Base-by-base conservation (phyloP, 164 flowering plant genomes). In the Vitis rotundifolia region DNA sequence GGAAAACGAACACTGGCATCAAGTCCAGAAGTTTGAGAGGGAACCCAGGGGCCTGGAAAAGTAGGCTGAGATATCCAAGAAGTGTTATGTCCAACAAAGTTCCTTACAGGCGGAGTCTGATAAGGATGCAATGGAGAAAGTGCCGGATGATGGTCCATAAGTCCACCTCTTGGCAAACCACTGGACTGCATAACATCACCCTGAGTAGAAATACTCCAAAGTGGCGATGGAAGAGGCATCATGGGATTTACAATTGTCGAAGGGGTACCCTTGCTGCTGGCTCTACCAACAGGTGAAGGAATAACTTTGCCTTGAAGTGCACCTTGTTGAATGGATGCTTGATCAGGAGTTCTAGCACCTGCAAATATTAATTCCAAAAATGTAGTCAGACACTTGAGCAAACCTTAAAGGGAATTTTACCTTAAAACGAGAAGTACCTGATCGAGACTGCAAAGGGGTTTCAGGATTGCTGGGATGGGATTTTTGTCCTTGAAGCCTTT, bases 151-250 rank as follows among this genome's bases (percentile, higher is more conserved):
- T 78, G 80, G 75, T 89, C 99, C 74, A 81, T 44, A 68, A 81
- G 62, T 11, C 85, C 64, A 47, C 84, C 84, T 81, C 87, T 81
- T 2, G 82, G 76, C 54, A 81, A 56, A 64, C 71, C 70, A 69
- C 77, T 77, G 31, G 88, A 68, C 60, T 82, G 88, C 66, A 84
- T 59, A 15, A 76, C 77, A 71, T 91, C 90, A 71, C 68, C 68
- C 9, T 97, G 86, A 1, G 89, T 82, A 63, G 93, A 61, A 44
- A 87, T 53, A 76, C 75, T 93, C 99, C 97, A 93, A 54, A 88
- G 68, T 9, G 99, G 98, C n/a, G 97, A 91, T 12, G 98, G 87
- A 47, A 83, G 78, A 19, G 95, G 87, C 3, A 84, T 71, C 58
- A 80, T 65, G 2, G 96, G 85, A 77, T 72, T 85, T 44, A 75